Evolutionary conservation across 1,284 basidiomycete species (phyloP).

Genomic region (Microbotryum silenes-acaulis): DNA sequence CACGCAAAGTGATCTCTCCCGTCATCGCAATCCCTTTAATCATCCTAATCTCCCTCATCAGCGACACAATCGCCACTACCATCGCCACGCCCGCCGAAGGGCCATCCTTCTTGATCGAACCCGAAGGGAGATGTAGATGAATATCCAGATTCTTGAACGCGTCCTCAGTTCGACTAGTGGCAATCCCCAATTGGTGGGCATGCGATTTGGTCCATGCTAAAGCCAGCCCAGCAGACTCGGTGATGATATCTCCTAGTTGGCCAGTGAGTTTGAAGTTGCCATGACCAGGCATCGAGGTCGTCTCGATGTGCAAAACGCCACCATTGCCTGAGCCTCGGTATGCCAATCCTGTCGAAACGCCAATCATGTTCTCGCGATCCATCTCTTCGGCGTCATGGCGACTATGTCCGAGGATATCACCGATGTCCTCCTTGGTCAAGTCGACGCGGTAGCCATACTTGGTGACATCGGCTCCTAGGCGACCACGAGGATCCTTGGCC

Average conservation of each 20-base stretch:
- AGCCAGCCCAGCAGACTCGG: conserved; percentile 79
- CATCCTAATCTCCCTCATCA: conserved; percentile 21
- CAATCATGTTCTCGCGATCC: conserved; percentile 59
- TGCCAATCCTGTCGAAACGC: conserved; percentile 76
- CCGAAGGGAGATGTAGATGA: conserved; percentile 75
- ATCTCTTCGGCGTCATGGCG: conserved; percentile 72
- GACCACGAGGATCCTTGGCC: neutral
- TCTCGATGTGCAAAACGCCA: conserved; percentile 55
- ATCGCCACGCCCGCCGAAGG: conserved; percentile 83
- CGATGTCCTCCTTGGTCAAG: conserved; percentile 66
- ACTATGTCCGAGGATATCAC: conserved; percentile 71
- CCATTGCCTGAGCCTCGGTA: conserved; percentile 70
- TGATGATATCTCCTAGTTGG: conserved; percentile 61
- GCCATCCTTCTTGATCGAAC: conserved; percentile 83
- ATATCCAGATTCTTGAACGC: conserved; percentile 71
- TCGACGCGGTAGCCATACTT: conserved; percentile 52
- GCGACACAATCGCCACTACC: conserved; percentile 61
- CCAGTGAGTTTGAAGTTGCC: conserved; percentile 31
- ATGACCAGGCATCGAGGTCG: conserved; percentile 27
- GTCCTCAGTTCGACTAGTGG: conserved; percentile 57
- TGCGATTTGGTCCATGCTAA: conserved; percentile 62
- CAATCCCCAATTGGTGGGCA: conserved; percentile 71
- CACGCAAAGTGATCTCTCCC: conserved; percentile 63
- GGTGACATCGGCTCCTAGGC: conserved; percentile 23
- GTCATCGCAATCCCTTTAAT: conserved; percentile 59